Evolutionary conservation across 192 early-diverging fungal genomes (phyloP).

Genomic region (Coemansia interrupta): DNA sequence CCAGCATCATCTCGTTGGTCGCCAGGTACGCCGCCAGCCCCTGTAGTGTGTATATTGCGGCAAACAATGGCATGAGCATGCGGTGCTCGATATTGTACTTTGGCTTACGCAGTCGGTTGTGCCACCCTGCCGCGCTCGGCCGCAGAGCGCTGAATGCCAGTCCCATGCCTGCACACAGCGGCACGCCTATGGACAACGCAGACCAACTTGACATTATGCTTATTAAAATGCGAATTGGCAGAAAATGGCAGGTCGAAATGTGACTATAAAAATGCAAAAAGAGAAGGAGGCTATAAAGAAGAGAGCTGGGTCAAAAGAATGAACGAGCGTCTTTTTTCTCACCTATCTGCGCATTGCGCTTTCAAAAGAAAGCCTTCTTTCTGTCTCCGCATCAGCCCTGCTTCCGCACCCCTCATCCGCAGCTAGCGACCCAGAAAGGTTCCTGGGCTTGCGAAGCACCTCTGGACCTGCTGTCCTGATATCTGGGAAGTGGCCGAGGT

Average conservation of each 20-base stretch:
- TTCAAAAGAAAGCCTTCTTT: neutral
- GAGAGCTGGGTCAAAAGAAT: neutral
- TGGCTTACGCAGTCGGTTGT: slow-evolving; percentile 40
- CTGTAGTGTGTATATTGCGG: slow-evolving; percentile 22
- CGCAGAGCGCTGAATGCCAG: slow-evolving; percentile 27
- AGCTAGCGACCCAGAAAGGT: slow-evolving; percentile 3
- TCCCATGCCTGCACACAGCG: slow-evolving; percentile 29
- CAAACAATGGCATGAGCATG: slow-evolving; percentile 27
- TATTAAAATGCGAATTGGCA: neutral
- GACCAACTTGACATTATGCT: slow-evolving; percentile 43
- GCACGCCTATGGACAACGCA: slow-evolving; percentile 28
- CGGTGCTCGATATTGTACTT: slow-evolving; percentile 34
- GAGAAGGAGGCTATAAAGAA: slow-evolving; percentile 5
- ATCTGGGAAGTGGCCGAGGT: slow-evolving; percentile 44
- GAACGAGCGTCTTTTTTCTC: no score
- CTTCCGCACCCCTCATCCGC: neutral
- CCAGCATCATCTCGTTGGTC: slow-evolving; percentile 32
- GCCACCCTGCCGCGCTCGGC: slow-evolving; percentile 24
- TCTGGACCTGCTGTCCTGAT: slow-evolving; percentile 39
- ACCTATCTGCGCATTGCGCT: no score
- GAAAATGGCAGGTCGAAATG: neutral
- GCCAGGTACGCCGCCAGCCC: slow-evolving; percentile 36
- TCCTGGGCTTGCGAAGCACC: slow-evolving; percentile 27
- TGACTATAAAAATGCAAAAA: neutral
- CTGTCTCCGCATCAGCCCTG: neutral